Evolutionary conservation across 306 rosid species (phyloP).

Genomic region (Lathyrus aphaca): DNA sequence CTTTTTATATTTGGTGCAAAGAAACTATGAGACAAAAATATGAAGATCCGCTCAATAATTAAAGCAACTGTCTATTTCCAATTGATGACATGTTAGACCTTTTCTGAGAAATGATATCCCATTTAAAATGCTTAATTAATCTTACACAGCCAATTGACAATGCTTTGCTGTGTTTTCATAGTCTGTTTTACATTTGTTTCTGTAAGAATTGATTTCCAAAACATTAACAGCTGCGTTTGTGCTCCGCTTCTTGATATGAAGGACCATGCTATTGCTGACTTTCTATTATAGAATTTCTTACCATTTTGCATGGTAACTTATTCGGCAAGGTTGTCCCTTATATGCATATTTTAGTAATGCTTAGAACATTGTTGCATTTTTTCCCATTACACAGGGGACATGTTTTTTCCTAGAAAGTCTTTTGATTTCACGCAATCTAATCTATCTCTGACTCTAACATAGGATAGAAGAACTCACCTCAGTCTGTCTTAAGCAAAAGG

Average conservation of each 20-base stretch:
- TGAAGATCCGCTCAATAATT: constrained; percentile 3
- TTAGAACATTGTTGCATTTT: not conserved
- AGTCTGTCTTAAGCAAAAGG: constrained; percentile 57
- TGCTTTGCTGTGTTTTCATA: constrained; percentile 16
- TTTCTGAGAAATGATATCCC: constrained; percentile 13
- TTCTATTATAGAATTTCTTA: constrained; percentile 14
- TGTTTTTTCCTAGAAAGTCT: constrained; percentile 20
- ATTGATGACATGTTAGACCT: constrained; percentile 17
- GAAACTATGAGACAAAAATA: constrained; percentile 28
- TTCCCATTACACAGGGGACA: constrained; percentile 7
- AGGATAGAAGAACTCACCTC: constrained; percentile 80
- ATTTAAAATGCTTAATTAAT: constrained; percentile 11
- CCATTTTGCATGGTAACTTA: constrained; percentile 26
- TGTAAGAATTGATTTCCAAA: constrained; percentile 24
- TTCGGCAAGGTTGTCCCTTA: constrained; percentile 17
- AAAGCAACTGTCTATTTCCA: not conserved
- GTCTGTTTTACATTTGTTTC: constrained; percentile 12
- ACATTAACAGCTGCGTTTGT: constrained; percentile 14
- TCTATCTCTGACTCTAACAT: constrained; percentile 45
- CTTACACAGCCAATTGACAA: not conserved
- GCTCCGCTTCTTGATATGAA: constrained; percentile 2
- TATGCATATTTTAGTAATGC: constrained; percentile 3
- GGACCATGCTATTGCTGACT: constrained; percentile 10
- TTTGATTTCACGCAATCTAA: constrained; percentile 42
- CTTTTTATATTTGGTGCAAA: constrained; percentile 25